These are phyloP conservation scores for Byssochlamys sp. DNA, from an alignment of 2,329 filamentous ascomycete genomes.

Conservation along the genomic window DNA sequence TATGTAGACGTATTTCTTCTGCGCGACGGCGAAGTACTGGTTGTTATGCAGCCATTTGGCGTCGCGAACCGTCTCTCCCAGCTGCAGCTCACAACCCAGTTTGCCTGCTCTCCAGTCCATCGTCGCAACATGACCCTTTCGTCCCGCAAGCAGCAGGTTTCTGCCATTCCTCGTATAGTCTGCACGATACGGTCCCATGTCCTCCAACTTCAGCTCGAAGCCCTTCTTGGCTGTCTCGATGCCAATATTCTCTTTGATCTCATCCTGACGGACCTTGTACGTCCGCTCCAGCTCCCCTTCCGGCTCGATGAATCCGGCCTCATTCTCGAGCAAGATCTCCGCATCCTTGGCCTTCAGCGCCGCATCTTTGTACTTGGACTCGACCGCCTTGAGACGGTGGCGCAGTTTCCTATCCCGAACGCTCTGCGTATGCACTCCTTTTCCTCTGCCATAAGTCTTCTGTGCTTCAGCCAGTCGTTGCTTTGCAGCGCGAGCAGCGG, in stretches of 20 bases:
- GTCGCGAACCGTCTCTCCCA: constrained; percentile 83
- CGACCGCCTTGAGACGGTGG: constrained; percentile 65
- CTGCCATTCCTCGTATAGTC: constrained; percentile 87
- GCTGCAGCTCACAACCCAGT: constrained; percentile 79
- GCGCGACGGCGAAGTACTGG: constrained; percentile 83
- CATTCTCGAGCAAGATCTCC: constrained; percentile 85
- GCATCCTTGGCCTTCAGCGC: constrained; percentile 81
- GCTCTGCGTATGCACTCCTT: constrained; percentile 58
- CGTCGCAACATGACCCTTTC: constrained; percentile 88
- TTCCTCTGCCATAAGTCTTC: constrained; percentile 74
- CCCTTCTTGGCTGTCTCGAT: constrained; percentile 83
- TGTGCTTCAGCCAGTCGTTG: constrained; percentile 46
- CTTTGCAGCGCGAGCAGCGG: constrained; percentile 31
- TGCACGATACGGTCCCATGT: constrained; percentile 74
- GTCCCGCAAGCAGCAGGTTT: constrained; percentile 72
- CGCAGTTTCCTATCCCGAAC: constrained; percentile 87
- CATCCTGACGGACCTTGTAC: constrained; percentile 82
- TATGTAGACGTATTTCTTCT: constrained; percentile 95
- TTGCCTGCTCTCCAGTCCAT: constrained; percentile 95
- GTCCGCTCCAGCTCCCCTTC: constrained; percentile 83
- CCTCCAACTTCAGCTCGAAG: constrained; percentile 76
- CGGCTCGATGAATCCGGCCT: constrained; percentile 73
- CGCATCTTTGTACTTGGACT: constrained; percentile 73
- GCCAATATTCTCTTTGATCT: constrained; percentile 65
- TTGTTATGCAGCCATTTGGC: constrained; percentile 90